Conservation (phyloP, 2,329 filamentous ascomycete species). For the Venturia nashicola region DNA sequence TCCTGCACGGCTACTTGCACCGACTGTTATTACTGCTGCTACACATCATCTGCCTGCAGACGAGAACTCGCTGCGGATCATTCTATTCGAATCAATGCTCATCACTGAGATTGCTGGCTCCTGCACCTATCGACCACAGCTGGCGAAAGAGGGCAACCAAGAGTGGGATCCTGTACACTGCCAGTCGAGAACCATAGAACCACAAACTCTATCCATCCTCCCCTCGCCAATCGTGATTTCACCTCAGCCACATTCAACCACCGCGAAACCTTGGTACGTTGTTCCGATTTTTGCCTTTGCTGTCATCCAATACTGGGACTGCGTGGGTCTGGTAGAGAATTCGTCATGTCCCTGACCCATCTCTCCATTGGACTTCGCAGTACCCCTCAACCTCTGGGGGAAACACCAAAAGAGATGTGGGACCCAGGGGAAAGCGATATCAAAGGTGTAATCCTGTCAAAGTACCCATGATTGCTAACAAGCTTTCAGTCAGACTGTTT, state of each 20-base stretch:
- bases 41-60: conserved; percentile 2
- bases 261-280: neutral
- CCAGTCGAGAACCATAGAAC: neutral
- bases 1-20: conserved; percentile 6
- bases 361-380: neutral
- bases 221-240: neutral
- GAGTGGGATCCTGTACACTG: neutral
- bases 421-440: neutral
- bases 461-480: neutral
- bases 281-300: neutral
- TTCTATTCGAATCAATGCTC: conserved; percentile 5
- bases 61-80: conserved; percentile 1
- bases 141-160: neutral
- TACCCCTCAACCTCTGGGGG: neutral
- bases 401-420: neutral
- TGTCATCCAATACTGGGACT: neutral
- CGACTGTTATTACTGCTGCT: conserved; percentile 1
- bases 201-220: neutral
- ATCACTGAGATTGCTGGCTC: conserved; percentile 2
- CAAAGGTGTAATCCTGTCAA: neutral
- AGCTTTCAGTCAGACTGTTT: neutral
- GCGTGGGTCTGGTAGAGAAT: neutral
- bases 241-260: neutral
- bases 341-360: neutral
- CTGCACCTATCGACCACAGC: neutral